Base-by-base conservation (phyloP, 2,329 filamentous ascomycete species). In the Apiospora koreana region DNA sequence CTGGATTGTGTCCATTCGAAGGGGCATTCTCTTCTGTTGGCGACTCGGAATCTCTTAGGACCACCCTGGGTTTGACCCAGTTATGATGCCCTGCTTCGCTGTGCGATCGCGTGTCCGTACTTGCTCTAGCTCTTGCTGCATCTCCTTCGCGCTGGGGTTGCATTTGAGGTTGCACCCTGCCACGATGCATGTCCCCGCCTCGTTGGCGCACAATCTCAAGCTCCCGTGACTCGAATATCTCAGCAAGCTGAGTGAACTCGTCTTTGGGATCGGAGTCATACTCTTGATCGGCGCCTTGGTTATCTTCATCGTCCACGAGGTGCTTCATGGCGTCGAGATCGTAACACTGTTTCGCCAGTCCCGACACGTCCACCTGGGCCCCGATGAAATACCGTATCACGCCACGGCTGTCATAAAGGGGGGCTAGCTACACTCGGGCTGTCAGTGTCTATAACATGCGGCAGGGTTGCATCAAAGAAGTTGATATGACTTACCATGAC, bases 311-410 rank as follows among this genome's bases (percentile, higher is more conserved):
- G 80, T 76, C 74, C 2, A 86, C 79, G 35, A 91, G 81, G 12
- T 80, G 81, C 67, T 84, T 83, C 12, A 93, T 81, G 0, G 89
- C 89, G 10, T 91, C 88, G 50, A 94, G 85, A 28, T 91, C 91
- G 1, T 87, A 86, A 71, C 86, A 88, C 58, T 92, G 89, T 75
- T 90, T 91, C n/a, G 89, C 88, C 0, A 94, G 83, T 1, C 90
- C 90, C 1, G 89, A 92, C 5, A 93, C 82, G 71, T 94, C 92
- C 28, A 93, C 88, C 77, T 93, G 91, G 0, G 91, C 91, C 25
- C 92, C 92, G 68, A 94, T 88, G 75, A 89, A 81, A 76, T 94
- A 94, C 41, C 91, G 86, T 1, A 92, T 85, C 0, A 84, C 83
- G 2, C 92, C 92, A n/a, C 88, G 86, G 58, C 87, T 91, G 75